Evolutionary conservation across 2,329 filamentous ascomycete genomes (phyloP).

Genomic region (Aspergillus japonicus): DNA sequence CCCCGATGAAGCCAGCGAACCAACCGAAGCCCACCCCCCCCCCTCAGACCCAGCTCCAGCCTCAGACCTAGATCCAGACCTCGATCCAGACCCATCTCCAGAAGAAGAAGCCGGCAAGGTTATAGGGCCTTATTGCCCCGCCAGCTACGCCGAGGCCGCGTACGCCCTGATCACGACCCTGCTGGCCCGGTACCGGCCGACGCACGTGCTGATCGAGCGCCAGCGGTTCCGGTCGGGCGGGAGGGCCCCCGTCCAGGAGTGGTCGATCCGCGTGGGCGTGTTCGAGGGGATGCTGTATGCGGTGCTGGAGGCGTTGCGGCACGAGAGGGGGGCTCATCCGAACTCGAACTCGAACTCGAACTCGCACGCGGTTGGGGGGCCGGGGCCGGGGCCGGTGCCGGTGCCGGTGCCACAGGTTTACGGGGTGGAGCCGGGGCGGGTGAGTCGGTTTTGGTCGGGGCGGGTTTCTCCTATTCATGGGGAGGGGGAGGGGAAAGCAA

Average conservation of each 20-base stretch:
- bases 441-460: conserved; percentile 42
- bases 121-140: no score
- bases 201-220: conserved; percentile 68
- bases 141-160: conserved; percentile 57
- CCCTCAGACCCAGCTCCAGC: no score
- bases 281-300: conserved; percentile 81
- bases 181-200: conserved; percentile 55
- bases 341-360: no score
- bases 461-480: conserved; percentile 22
- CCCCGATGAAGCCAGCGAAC: not conserved
- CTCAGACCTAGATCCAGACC: no score
- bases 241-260: conserved; percentile 67
- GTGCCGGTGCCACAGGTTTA: conserved; percentile 6
- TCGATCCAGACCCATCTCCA: not conserved
- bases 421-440: conserved; percentile 18
- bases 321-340: conserved; percentile 19
- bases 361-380: no score
- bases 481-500: not conserved
- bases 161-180: conserved; percentile 55
- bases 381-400: not conserved
- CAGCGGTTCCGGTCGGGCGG: conserved; percentile 66
- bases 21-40: no score
- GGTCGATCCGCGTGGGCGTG: conserved; percentile 79
- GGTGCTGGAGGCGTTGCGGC: conserved; percentile 58
- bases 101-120: not conserved